Evolutionary conservation across 2,329 filamentous ascomycete species (phyloP).

Genomic region (Pseudocercospora crystallina): DNA sequence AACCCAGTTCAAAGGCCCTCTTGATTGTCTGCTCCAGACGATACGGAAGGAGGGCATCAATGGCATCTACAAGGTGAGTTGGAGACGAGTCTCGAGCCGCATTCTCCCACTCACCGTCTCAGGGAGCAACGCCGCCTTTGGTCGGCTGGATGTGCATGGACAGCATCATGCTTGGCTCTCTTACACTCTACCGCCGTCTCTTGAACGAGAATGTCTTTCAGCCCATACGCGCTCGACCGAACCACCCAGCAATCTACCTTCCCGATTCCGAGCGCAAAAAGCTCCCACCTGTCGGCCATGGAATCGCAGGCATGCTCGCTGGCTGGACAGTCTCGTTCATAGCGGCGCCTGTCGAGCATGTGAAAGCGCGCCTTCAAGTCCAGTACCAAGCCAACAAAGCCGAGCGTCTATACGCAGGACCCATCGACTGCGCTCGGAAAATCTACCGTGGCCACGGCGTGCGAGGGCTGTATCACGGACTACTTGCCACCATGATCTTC

Average conservation of each 20-base stretch:
- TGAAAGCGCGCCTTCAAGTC: conserved; percentile 91
- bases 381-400: conserved; percentile 83
- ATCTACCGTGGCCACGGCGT: conserved; percentile 68
- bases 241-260: conserved; percentile 21
- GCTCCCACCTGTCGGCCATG: conserved; percentile 78
- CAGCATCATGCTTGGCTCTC: conserved; percentile 82
- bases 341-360: conserved; percentile 89
- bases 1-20: conserved; percentile 76
- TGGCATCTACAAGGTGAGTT: conserved; percentile 84
- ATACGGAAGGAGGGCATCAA: conserved; percentile 78
- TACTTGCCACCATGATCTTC: conserved; percentile 83
- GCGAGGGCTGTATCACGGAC: conserved; percentile 78
- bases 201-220: conserved; percentile 78
- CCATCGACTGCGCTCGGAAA: conserved; percentile 77
- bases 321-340: conserved; percentile 90
- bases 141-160: conserved; percentile 99
- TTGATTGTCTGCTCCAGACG: conserved; percentile 83
- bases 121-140: conserved; percentile 68
- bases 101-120: not conserved
- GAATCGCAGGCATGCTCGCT: conserved; percentile 80
- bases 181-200: conserved; percentile 84
- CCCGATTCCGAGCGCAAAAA: conserved; percentile 42
- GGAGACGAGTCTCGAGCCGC: not conserved
- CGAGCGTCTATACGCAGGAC: conserved; percentile 78
- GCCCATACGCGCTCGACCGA: conserved; percentile 40